A percentile compares a stretch with the other conserved stretches of the same genome.
Conservation (phyloP, 2,329 filamentous ascomycete species). For the Colletotrichum caudatum region DNA sequence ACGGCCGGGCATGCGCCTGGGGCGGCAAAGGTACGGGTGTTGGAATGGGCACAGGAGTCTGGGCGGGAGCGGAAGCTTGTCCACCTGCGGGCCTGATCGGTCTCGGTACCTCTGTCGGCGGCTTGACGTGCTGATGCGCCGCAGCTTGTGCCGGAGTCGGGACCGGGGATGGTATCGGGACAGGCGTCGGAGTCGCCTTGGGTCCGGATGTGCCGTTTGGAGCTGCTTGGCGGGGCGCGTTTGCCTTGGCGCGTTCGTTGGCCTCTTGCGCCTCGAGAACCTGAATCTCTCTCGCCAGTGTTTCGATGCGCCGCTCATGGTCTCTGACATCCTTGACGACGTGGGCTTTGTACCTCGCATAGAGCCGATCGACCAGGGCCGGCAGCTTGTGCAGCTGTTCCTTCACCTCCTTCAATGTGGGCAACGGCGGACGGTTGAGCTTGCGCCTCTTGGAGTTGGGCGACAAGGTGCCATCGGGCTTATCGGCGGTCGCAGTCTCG, state of each 20-base stretch:
- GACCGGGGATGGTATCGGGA: slow-evolving; percentile 23
- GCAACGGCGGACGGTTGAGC: slow-evolving; percentile 72
- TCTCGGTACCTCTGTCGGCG: slow-evolving; percentile 25
- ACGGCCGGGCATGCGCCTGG: slow-evolving; percentile 22
- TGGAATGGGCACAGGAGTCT: slow-evolving; percentile 38
- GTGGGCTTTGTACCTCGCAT: slow-evolving; percentile 78
- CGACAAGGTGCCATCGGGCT: slow-evolving; percentile 52
- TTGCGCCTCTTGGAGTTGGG: slow-evolving; percentile 80
- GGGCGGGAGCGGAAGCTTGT: slow-evolving; percentile 44
- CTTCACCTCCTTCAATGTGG: slow-evolving; percentile 74
- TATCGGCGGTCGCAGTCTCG: slow-evolving; percentile 57
- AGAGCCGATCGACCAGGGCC: slow-evolving; percentile 78
- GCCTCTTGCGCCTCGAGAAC: slow-evolving; percentile 69
- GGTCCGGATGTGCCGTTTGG: slow-evolving; percentile 9
- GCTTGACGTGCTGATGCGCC: slow-evolving; percentile 28
- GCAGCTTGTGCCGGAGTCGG: slow-evolving; percentile 9
- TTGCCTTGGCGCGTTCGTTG: slow-evolving; percentile 39
- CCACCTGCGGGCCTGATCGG: slow-evolving; percentile 44
- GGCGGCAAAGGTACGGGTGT: slow-evolving; percentile 33
- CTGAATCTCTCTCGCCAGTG: slow-evolving; percentile 74
- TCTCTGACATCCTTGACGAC: slow-evolving; percentile 77
- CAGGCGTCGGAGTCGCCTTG: slow-evolving; percentile 31
- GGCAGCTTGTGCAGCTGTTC: slow-evolving; percentile 77
- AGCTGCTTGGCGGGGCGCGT: slow-evolving; percentile 16
- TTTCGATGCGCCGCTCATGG: slow-evolving; percentile 76